Base-by-base conservation (phyloP, 345 rosid genomes). In the Eucalyptus globulus region DNA sequence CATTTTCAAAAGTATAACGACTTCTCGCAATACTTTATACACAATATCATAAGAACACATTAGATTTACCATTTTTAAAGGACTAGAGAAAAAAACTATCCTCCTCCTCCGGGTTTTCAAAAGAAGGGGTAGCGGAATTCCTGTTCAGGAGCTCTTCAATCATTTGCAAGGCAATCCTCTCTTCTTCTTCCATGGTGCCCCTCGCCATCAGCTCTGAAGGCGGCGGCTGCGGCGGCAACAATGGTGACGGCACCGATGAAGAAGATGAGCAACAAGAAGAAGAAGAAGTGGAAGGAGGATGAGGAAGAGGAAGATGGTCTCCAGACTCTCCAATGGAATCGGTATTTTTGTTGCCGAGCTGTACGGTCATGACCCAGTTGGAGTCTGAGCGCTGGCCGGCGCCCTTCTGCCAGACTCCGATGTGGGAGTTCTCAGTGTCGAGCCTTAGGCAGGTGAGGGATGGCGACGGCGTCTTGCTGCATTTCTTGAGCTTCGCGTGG, bases 81-180 rank as follows among this genome's bases (percentile, higher is more conserved):
- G 83, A 11, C 47, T 76, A 76, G 83, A 76, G 47, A 40, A 37
- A 76, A 76, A 76, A 76, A 40, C 83, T 47, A 86, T 26, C 53
- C 53, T 45, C 87, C 53, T 31, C 56, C 40, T 27, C 50, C 22
- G 83, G 45, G 83, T 76, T 37, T 37, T 45, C 83, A 19, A 76
- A 21, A 53, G 69, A 14, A 50, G 92, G 92, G 54, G 87, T 65
- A 19, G 92, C 89, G 24, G 93, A 95, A 76, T 94, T 95, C 93
- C 95, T 90, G 87, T 95, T 95, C 31, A 97, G 96, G 88, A 97
- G 94, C 90, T 97, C 99, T 90, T 97, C 98, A 51, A 97, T 96
- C 99, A 97, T 97, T 88, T 97, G 98, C 93, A 96, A 65, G 27
- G 98, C 97, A 16, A 92, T 93, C 88, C 94, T 95, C 91, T 93